phyloP scores from a whole-genome alignment of 257 asterid species.

The Craterostigma plantagineum region DNA sequence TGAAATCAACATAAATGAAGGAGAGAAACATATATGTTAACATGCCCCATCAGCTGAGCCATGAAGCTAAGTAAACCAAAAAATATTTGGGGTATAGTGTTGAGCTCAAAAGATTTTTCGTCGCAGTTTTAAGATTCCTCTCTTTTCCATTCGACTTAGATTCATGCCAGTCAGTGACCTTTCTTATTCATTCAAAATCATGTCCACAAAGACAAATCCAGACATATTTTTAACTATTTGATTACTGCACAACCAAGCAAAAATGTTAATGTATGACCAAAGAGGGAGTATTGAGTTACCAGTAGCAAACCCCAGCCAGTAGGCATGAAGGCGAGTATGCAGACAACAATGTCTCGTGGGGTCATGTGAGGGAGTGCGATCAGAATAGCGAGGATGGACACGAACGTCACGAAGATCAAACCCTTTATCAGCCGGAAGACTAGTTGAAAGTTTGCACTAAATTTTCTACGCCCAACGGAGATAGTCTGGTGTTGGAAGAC shows the following conservation, averaged over 20 bases:
- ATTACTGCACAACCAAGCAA: neutral
- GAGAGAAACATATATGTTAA: too few species aligned
- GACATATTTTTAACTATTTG: too few species aligned
- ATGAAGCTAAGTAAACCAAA: neutral
- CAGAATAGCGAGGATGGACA: slow-evolving; percentile 56
- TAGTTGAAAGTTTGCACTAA: slow-evolving; percentile 82
- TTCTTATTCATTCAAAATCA: too few species aligned
- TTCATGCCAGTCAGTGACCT: too few species aligned
- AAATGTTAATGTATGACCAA: slow-evolving; percentile 10
- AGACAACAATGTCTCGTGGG: slow-evolving; percentile 54
- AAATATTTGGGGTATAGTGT: too few species aligned
- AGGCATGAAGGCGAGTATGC: slow-evolving; percentile 92
- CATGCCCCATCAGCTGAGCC: neutral
- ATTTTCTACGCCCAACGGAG: slow-evolving; percentile 80
- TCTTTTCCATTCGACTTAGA: too few species aligned
- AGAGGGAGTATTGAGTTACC: slow-evolving; percentile 31
- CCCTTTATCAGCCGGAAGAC: slow-evolving; percentile 94
- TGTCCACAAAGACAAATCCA: too few species aligned
- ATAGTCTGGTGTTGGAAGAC: slow-evolving; percentile 42
- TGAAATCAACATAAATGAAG: too few species aligned
- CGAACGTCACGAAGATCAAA: slow-evolving; percentile 68
- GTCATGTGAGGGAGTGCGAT: slow-evolving; percentile 69
- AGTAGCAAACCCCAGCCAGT: slow-evolving; percentile 96
- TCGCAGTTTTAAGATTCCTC: too few species aligned
- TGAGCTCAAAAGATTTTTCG: too few species aligned